Percentiles rank a stretch among this genome's conserved stretches.
These are phyloP conservation scores for Suillus alpinus DNA, from an alignment of 768 basidiomycete species.

Conservation along the genomic window DNA sequence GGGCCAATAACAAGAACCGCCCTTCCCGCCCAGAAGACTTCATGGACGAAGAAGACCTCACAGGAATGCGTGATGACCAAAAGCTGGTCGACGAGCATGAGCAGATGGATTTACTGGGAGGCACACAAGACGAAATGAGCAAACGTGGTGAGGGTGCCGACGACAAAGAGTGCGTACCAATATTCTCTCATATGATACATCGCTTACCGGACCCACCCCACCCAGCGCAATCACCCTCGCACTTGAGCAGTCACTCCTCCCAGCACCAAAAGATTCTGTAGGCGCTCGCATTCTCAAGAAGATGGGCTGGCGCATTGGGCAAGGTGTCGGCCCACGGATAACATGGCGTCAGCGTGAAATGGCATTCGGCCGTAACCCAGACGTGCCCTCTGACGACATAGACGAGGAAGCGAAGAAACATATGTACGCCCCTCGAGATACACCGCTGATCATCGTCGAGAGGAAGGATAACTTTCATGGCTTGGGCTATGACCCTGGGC, in stretches of 20 bases:
- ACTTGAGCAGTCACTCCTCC: slow-evolving; percentile 65
- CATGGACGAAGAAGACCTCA: slow-evolving; percentile 98
- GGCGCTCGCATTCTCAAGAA: slow-evolving; percentile 87
- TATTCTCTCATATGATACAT: not conserved
- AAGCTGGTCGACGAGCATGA: slow-evolving; percentile 79
- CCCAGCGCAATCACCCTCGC: slow-evolving; percentile 59
- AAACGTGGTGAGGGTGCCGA: slow-evolving; percentile 29
- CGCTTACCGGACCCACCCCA: slow-evolving; percentile 1
- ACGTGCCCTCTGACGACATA: slow-evolving; percentile 44
- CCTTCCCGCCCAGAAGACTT: slow-evolving; percentile 81
- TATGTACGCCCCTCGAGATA: slow-evolving; percentile 81
- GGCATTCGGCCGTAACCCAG: slow-evolving; percentile 56
- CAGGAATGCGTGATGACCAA: slow-evolving; percentile 72
- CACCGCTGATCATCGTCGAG: slow-evolving; percentile 54
- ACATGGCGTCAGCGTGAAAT: slow-evolving; percentile 70
- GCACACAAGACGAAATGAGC: slow-evolving; percentile 46
- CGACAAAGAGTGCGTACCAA: slow-evolving; percentile 32
- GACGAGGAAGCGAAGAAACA: slow-evolving; percentile 87
- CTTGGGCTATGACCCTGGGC: slow-evolving; percentile 71
- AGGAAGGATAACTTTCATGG: slow-evolving; percentile 80
- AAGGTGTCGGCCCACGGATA: slow-evolving; percentile 90
- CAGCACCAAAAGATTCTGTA: slow-evolving; percentile 73
- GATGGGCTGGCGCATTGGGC: slow-evolving; percentile 94
- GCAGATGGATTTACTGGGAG: slow-evolving; percentile 66
- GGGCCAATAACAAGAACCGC: slow-evolving; percentile 53